Base-by-base conservation (phyloP, 2,329 filamentous ascomycete species). In the Monascus ruber region DNA sequence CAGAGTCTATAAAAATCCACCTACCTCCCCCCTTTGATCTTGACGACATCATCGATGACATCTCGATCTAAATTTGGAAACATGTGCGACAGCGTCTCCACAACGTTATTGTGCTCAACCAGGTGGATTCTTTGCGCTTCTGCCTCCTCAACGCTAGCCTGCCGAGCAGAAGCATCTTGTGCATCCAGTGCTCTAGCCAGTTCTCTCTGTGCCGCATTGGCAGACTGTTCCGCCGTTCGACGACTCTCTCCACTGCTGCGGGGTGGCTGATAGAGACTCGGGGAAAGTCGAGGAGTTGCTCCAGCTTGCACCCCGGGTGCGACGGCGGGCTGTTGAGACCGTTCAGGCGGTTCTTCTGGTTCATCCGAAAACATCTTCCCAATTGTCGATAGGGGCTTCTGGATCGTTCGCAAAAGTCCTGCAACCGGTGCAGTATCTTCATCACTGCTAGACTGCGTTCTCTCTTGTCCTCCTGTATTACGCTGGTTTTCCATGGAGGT, bases 61-160 rank as follows among this genome's bases (percentile, higher is more conserved):
- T 98, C 93, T 53, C 79, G 78, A 60, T 98, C 91, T 37, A 98
- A 69, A 56, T 93, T 87, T 1, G 91, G 91, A 60, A 98, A 98
- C 91, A 98, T 98, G 51, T 86, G 83, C 35, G 85, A 81, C 41
- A 98, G 67, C 29, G 91, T 96, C 65, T 96, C 91, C 2, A 96
- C 89, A 5, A 98, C 80, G 51, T 87, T 89, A 39, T 77, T 72
- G 62, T 96, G 88, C 69, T 98, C 91, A 40, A 82, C 81, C 29
- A 79, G 73, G 49, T 91, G 80, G 43, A 96, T 77, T 10, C 83
- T 73, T 47, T 87, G 77, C 5, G 89, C 89, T 59, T 98, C 85
- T 6, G 89, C 89, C 5, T 77, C 77, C 61, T 96, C 89, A 1
- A 85, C 87, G 49, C 84, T 93, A 1, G 89, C 89, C 63, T 96